A percentile compares a stretch with the other conserved stretches of the same genome.
These are phyloP conservation scores for Thamnidium elegans DNA, from an alignment of 192 early-diverging fungal genomes.

Conservation along the genomic window DNA sequence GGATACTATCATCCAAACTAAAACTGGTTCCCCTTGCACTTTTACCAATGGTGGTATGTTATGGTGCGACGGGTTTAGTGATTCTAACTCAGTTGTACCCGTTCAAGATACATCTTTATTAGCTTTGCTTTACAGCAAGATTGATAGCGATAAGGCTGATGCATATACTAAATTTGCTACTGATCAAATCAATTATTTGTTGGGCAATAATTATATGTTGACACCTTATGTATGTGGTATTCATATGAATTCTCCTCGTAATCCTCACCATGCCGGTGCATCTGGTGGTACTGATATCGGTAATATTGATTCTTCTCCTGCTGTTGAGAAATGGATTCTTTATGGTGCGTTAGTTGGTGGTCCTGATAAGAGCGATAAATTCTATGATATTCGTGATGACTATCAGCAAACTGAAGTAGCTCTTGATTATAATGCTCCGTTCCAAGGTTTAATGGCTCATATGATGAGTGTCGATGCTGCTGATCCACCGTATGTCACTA, in stretches of 20 bases:
- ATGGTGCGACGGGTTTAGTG: conserved; percentile 33
- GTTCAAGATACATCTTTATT: conserved; percentile 38
- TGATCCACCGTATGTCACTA: conserved; percentile 49
- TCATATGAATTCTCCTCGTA: conserved; percentile 54
- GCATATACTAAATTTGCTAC: conserved; percentile 33
- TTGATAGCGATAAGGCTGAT: conserved; percentile 16
- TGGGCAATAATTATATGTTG: conserved; percentile 50
- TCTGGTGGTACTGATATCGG: conserved; percentile 46
- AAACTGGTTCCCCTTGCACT: conserved; percentile 25
- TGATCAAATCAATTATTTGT: conserved; percentile 48
- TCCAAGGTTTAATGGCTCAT: conserved; percentile 51
- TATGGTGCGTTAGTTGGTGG: conserved; percentile 62
- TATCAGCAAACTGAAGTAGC: conserved; percentile 54
- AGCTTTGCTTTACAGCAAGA: conserved; percentile 29
- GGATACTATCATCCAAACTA: conserved; percentile 34
- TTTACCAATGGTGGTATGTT: conserved; percentile 49
- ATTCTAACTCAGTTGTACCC: conserved; percentile 35
- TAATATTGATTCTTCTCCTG: conserved; percentile 39
- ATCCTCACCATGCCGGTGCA: conserved; percentile 56
- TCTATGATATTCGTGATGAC: conserved; percentile 44
- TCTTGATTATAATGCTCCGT: conserved; percentile 55
- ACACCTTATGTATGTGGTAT: conserved; percentile 58
- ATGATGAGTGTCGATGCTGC: conserved; percentile 39
- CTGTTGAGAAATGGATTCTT: conserved; percentile 35
- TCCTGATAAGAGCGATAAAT: conserved; percentile 51